Percentiles rank a stretch among this genome's conserved stretches.
phyloP scores from a whole-genome alignment of 139 green algal species.

The Chlamydomonas applanata region DNA sequence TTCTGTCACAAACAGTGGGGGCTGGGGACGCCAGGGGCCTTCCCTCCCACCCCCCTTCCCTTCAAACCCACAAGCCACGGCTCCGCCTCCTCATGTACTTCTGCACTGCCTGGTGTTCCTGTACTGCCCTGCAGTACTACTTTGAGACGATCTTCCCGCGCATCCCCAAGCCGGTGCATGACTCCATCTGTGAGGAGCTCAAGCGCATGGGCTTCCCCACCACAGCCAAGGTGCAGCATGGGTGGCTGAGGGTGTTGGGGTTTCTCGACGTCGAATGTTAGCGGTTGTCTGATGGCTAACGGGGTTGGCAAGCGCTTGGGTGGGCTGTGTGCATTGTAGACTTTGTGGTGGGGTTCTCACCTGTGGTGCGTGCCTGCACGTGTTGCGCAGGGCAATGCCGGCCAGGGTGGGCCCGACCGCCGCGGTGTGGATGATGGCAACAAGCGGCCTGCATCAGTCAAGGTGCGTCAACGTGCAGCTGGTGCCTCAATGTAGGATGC shows the following conservation, averaged over 20 bases:
- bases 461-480: no score
- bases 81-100: background rate
- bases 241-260: background rate
- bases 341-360: background rate
- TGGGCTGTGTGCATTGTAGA: background rate
- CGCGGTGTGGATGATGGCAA: constrained; percentile 67
- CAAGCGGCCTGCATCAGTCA: constrained; percentile 85
- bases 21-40: background rate
- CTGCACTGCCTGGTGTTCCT: background rate
- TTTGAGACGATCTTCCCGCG: constrained; percentile 97
- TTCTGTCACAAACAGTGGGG: no score
- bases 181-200: constrained; percentile 72
- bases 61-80: background rate
- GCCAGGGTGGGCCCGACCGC: constrained; percentile 69
- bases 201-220: constrained; percentile 64
- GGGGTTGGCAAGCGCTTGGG: no score
- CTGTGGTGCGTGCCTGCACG: background rate
- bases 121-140: constrained; percentile 79
- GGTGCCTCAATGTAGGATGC: no score
- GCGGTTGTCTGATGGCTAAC: no score
- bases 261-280: no score
- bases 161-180: constrained; percentile 85
- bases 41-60: background rate
- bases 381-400: constrained; percentile 68
- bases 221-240: constrained; percentile 29